Evolutionary conservation across 2,329 filamentous ascomycete species (phyloP), one percentile per base, ranked within the genome.

Genomic region (Fusarium nurragi): DNA sequence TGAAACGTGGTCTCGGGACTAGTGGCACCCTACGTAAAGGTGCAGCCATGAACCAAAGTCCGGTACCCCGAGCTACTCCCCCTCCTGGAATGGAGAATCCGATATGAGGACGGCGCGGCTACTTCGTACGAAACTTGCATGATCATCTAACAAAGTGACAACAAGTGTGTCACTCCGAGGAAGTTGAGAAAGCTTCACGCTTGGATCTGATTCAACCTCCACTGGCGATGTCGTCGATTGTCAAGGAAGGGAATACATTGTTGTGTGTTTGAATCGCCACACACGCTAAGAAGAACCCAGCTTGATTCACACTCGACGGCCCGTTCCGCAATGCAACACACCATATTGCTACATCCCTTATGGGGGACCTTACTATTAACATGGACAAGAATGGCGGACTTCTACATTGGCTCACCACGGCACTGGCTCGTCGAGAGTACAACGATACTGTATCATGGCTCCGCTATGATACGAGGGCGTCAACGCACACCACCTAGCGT

Each of bases 1-100:
- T 94, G 85, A 94, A 91, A 78, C 86, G 93, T 46, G 90, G 90
- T 3, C 75, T 88, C 4, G 79, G 77, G 6, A 76, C 78, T 4
- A 77, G 69, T 57, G 76, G 76, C 23, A 76, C 76, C 6, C 28
- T 65, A 16, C 70, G 70, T 48, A 80, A 76, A 54, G 75, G 69
- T n/a, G 68, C 74, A 28, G 71, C 52, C 14, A 37, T 60, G 30
- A 67, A 54, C n/a, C 58, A 56, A 22, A 60, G 56, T 18, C 36
- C 51, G 12, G 23, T 65, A 14, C 53, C 69, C 10, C 53, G 40
- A 48, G 68, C 64, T 26, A 70, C 70, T 4, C 71, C 75, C 7
- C 74, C 73, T 5, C 71, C 72, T 2, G 79, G 78, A n/a, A 81
- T 81, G 78, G 78, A 80, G 65, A 81, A 81, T 49, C 74, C 78